A percentile compares a stretch with the other conserved stretches of the same genome.
phyloP scores from a whole-genome alignment of 2,329 filamentous ascomycete genomes.

The Peltaster fructicola region DNA sequence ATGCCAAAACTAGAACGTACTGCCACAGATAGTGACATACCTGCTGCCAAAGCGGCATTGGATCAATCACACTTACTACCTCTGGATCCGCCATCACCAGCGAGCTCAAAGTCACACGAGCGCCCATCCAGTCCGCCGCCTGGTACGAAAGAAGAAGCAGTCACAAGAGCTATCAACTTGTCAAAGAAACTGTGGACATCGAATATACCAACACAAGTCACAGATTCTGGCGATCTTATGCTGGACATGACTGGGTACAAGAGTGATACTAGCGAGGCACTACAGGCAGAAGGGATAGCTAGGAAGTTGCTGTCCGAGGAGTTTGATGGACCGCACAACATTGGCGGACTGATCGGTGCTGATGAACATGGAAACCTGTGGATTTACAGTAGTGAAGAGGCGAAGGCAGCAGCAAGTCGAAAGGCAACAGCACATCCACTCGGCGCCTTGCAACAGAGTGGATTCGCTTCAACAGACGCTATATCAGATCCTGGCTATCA shows the following conservation, averaged over 20 bases:
- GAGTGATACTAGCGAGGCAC: constrained; percentile 76
- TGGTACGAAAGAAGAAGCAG: constrained; percentile 52
- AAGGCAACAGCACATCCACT: constrained; percentile 27
- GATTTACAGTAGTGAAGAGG: constrained; percentile 97
- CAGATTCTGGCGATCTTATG: constrained; percentile 85
- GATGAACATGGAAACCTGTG: constrained; percentile 95
- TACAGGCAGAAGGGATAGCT: constrained; percentile 83
- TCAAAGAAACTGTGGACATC: constrained; percentile 76
- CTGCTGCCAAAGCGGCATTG: constrained; percentile 24
- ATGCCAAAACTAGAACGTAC: constrained; percentile 25
- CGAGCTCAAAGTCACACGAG: constrained; percentile 9
- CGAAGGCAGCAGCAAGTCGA: constrained; percentile 72
- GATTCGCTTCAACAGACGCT: constrained; percentile 53
- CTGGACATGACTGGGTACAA: constrained; percentile 97
- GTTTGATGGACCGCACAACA: constrained; percentile 86
- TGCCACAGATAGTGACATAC: constrained; percentile 37
- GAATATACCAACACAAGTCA: constrained; percentile 88
- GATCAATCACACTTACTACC: constrained; percentile 14
- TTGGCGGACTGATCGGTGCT: constrained; percentile 83
- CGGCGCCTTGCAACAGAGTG: constrained; percentile 32
- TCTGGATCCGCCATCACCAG: constrained; percentile 9
- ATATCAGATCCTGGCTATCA: constrained; percentile 89
- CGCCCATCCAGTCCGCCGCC: constrained; percentile 63
- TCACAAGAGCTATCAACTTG: constrained; percentile 65
- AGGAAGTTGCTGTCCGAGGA: constrained; percentile 85